Conservation (phyloP, 106 monocot genomes). For the Ottelia alismoides region DNA sequence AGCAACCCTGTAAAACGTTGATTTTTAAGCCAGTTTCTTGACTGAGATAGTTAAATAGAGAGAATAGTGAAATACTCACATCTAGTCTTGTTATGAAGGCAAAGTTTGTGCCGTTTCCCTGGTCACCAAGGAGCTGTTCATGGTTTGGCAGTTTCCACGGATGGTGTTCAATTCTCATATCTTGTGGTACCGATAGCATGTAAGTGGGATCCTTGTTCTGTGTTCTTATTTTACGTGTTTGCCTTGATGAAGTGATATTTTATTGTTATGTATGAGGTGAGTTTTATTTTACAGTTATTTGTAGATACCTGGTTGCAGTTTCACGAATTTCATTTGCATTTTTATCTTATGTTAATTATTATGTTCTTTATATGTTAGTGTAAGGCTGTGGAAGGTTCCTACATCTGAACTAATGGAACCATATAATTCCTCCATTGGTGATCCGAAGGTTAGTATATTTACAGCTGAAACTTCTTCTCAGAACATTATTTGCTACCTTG, state of each 20-base stretch:
- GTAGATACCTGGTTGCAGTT: no score
- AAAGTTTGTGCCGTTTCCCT: slow-evolving; percentile 74
- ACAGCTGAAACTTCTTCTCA: neutral
- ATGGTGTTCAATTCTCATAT: slow-evolving; percentile 79
- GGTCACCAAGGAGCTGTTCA: slow-evolving; percentile 80
- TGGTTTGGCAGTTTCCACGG: slow-evolving; percentile 70
- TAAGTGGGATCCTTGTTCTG: slow-evolving; percentile 15
- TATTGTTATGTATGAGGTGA: no score
- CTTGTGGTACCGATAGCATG: slow-evolving; percentile 87
- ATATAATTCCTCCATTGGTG: slow-evolving; percentile 16
- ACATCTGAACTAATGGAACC: slow-evolving; percentile 22
- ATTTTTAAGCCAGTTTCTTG: no score
- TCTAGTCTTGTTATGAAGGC: slow-evolving; percentile 50
- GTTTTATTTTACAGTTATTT: neutral
- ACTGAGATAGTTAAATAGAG: no score
- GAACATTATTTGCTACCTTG: neutral
- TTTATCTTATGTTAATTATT: no score
- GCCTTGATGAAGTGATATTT: no score
- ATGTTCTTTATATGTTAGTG: slow-evolving; percentile 26
- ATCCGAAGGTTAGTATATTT: slow-evolving; percentile 30
- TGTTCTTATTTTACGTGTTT: neutral
- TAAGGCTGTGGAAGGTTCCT: slow-evolving; percentile 81
- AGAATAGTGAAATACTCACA: no score
- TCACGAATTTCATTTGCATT: no score
- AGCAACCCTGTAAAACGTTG: no score